Conservation (phyloP, 2,329 filamentous ascomycete genomes). For the Thyridium curvatum region DNA sequence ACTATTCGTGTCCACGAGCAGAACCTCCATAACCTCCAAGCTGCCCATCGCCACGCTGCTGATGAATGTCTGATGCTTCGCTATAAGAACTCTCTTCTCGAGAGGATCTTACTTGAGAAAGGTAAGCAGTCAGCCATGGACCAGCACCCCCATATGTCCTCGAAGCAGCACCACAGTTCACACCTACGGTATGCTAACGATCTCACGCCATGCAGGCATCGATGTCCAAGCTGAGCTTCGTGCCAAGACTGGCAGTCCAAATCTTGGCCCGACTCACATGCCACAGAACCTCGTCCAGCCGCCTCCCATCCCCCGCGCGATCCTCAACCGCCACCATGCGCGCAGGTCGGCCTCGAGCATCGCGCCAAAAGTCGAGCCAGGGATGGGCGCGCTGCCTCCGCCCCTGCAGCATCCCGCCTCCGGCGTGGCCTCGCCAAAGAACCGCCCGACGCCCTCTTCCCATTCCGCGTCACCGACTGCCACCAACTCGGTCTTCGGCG, state of each 20-base stretch:
- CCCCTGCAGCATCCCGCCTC: constrained; percentile 32
- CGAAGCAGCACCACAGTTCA: no score
- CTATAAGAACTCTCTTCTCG: constrained; percentile 95
- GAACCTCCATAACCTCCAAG: constrained; percentile 84
- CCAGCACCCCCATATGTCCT: background rate
- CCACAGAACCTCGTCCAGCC: constrained; percentile 64
- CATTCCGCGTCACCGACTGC: constrained; percentile 56
- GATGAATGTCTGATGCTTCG: constrained; percentile 97
- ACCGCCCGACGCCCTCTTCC: constrained; percentile 75
- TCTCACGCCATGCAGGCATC: constrained; percentile 55
- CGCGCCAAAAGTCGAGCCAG: constrained; percentile 65
- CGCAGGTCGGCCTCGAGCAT: constrained; percentile 68
- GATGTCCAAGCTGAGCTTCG: constrained; percentile 95
- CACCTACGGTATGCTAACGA: no score
- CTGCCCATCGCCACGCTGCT: constrained; percentile 87
- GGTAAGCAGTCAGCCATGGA: no score
- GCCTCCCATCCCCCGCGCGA: constrained; percentile 71
- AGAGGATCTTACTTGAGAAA: constrained; percentile 94
- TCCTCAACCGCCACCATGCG: constrained; percentile 72
- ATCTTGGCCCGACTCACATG: constrained; percentile 63
- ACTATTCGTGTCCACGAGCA: constrained; percentile 97
- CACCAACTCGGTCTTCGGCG: constrained; percentile 34
- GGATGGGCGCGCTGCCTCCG: constrained; percentile 36
- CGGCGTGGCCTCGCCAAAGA: constrained; percentile 60
- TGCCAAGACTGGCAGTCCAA: constrained; percentile 84